Percentiles rank a stretch among this genome's conserved stretches.
These are phyloP conservation scores for Olyra latifolia DNA, from an alignment of 176 grass and related monocot genomes.

Conservation along the genomic window DNA sequence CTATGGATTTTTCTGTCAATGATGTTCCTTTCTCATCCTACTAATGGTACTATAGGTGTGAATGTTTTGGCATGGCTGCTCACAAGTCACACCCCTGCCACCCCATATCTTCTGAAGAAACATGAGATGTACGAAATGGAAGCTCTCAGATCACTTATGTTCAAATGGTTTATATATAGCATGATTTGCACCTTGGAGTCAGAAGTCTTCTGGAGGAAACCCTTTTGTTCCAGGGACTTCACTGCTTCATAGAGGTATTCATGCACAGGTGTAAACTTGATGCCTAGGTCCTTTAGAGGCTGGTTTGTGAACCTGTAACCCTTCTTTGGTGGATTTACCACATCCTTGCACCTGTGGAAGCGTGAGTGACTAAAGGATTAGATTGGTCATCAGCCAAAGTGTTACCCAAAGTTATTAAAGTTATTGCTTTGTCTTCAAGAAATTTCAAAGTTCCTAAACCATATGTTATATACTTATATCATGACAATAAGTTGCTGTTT, in stretches of 20 bases:
- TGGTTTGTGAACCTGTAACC: constrained; percentile 60
- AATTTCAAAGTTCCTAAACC: not conserved
- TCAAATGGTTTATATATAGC: not conserved
- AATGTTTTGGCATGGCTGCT: not conserved
- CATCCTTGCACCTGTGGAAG: constrained; percentile 48
- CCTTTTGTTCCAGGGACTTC: constrained; percentile 52
- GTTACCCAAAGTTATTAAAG: not conserved
- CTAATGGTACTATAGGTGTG: not conserved
- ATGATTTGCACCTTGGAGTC: constrained; percentile 19
- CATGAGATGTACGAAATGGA: not conserved
- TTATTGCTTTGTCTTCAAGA: not conserved
- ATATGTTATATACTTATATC: constrained; percentile 1
- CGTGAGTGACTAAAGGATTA: not conserved
- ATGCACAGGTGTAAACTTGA: constrained; percentile 45
- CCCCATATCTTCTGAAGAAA: not conserved
- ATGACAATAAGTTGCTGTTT: not conserved
- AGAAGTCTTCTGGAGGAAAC: constrained; percentile 33
- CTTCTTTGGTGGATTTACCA: constrained; percentile 50
- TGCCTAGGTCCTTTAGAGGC: constrained; percentile 51
- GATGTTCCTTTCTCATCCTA: not conserved
- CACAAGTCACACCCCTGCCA: no score
- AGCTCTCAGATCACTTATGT: not conserved
- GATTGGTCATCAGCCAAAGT: not conserved
- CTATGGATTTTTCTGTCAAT: not conserved
- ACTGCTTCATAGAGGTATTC: constrained; percentile 49